Evolutionary conservation across 2,329 filamentous ascomycete species (phyloP), one percentile per base, ranked within the genome.

Genomic region (Chalaropsis thielavioides): DNA sequence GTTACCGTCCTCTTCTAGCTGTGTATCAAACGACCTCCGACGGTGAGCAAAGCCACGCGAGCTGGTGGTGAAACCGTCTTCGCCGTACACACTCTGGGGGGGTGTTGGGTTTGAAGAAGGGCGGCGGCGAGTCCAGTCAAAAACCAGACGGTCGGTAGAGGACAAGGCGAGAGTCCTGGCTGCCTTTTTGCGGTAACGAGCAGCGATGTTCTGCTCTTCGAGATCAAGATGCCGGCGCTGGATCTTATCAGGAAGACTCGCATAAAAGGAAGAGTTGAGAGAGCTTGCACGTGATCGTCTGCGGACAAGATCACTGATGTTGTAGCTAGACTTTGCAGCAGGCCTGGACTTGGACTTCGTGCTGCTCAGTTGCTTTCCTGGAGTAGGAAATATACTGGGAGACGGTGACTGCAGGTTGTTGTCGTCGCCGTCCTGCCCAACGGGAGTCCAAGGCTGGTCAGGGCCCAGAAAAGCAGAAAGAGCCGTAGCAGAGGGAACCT

Each of bases 171-270:
- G 65, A 3, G 59, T 44, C 8, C 54, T 31, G 10, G 35, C 51
- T 8, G 51, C 13, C 35, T 59, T 59, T 15, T 35, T 59, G 11
- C 63, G 58, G 7, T 67, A 44, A 17, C 65, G 65, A 38, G 65
- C 65, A 40, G 65, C 65, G 62, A 67, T 67, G 17, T 81, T 75
- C 69, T 87, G 87, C 74, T 94, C 89, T 73, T 91, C 86, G 61
- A 78, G 79, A 27, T 85, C 86, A 72, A 91, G 87, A 68, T 88
- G 83, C 69, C 82, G 83, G 69, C 83, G 82, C 71, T 84, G 85
- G 68, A 90, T 80, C 74, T 90, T 90, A 68, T 88, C 83, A 22
- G 89, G 88, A 51, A 91, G 78, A 24, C 80, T 83, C 63, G 85
- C 78, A 72, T 86, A 91, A 78, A 88, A 90, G 68, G 82, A 79